Evolutionary conservation across 2,329 filamentous ascomycete species (phyloP), one percentile per base, ranked within the genome.

Genomic region (Botryotinia convoluta): DNA sequence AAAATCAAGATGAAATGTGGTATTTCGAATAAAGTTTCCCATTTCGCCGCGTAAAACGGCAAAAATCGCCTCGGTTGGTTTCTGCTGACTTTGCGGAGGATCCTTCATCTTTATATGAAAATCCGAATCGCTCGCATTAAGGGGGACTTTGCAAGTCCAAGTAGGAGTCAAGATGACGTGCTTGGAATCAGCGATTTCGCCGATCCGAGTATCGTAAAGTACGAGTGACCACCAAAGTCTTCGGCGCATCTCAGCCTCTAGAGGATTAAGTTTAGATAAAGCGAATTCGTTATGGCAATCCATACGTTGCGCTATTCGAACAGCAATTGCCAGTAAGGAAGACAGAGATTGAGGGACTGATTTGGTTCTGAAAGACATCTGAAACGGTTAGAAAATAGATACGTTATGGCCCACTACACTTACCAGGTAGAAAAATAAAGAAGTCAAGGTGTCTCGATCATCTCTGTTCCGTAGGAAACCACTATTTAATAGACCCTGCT

Each of bases 181-280:
- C 74, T 81, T 84, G 72, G 78, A 88, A 67, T 88, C 87, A 5
- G 88, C 87, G 81, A 93, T 87, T 79, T 93, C 91, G 73, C 89
- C 87, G 54, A 93, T 87, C 35, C 92, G 89, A 74, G 87, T 85
- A 80, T 94, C 92, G 76, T 93, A 91, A 39, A 89, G 84, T 22
- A 91, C 85, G 26, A 94, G 84, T 45, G 89, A 88, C 91, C 91
- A 94, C 91, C 91, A 93, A 1, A 94, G 83, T 54, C 92, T 86
- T 68, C 91, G 87, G n/a, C 91, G 87, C 81, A 92, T 87, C 81
- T 93, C 91, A 5, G 88, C 86, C 77, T 93, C 91, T 71, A 90
- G 92, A 84, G 86, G 5, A 82, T 79, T 75, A 48, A 76, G 80
- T 77, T 79, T 82, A 77, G 75, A 80, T 77, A 87, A 84, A 2